phyloP scores from a whole-genome alignment of 306 rosid species.

The Acacia confusa region DNA sequence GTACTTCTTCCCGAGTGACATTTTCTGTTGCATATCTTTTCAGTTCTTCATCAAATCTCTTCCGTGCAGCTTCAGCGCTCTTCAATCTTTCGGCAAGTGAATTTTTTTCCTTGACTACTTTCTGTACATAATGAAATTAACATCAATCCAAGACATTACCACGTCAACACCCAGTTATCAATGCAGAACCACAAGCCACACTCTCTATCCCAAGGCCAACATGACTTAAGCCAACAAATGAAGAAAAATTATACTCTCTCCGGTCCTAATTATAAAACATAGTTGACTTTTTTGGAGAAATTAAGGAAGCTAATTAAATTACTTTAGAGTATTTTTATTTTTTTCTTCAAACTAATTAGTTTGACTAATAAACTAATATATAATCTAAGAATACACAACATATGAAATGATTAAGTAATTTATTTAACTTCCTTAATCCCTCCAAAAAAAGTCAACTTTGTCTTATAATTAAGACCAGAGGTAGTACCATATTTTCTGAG shows the following conservation, averaged over 20 bases:
- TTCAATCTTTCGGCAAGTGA: conserved; percentile 92
- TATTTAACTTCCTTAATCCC: too few species aligned
- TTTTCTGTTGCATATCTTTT: conserved; percentile 93
- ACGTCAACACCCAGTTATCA: conserved; percentile 15
- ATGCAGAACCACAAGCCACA: conserved; percentile 13
- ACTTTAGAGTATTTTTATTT: too few species aligned
- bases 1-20: conserved; percentile 88
- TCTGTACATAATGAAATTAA: conserved; percentile 57
- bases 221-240: conserved; percentile 1
- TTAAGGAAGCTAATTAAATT: too few species aligned
- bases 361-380: too few species aligned
- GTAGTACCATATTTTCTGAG: not conserved
- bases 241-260: too few species aligned
- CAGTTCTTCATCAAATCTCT: conserved; percentile 95
- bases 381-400: too few species aligned
- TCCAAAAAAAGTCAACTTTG: too few species aligned
- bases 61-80: conserved; percentile 92
- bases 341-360: too few species aligned
- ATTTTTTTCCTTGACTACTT: conserved; percentile 94
- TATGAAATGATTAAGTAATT: too few species aligned
- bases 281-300: too few species aligned
- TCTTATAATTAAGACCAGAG: too few species aligned
- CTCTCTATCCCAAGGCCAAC: not conserved
- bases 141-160: not conserved
- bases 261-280: too few species aligned